phyloP scores from a whole-genome alignment of 768 basidiomycete species.

The Chalciporus pseudorubinellus region DNA sequence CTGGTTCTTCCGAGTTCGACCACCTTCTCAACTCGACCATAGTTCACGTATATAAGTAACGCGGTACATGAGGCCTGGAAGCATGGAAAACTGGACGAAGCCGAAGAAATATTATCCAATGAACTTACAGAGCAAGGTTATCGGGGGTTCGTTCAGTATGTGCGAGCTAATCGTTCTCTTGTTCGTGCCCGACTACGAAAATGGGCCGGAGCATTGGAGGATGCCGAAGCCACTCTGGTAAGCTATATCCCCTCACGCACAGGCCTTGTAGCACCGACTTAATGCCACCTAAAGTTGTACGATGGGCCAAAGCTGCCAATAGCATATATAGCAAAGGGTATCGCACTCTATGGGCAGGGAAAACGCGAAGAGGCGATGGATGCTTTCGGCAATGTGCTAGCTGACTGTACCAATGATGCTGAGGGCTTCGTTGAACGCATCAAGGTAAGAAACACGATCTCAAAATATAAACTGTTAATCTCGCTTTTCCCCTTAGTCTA shows the following conservation, averaged over 20 bases:
- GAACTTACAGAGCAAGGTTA: slow-evolving; percentile 7
- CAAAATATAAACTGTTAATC: not conserved
- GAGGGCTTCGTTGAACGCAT: slow-evolving; percentile 2
- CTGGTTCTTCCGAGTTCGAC: not conserved
- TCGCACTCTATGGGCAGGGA: not conserved
- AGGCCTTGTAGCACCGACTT: not conserved
- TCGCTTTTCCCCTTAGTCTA: not conserved
- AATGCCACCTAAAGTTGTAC: not conserved
- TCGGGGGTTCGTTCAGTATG: not conserved
- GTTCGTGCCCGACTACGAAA: slow-evolving; percentile 8
- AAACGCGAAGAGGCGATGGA: not conserved
- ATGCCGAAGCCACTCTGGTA: slow-evolving; percentile 2
- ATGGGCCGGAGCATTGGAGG: slow-evolving; percentile 5
- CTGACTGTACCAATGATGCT: not conserved
- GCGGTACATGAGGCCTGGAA: slow-evolving; percentile 6
- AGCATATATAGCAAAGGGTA: slow-evolving; percentile 2
- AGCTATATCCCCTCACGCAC: not conserved
- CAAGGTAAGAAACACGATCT: slow-evolving; percentile 3
- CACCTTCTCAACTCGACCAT: not conserved
- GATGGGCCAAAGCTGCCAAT: not conserved
- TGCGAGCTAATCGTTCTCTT: slow-evolving; percentile 15
- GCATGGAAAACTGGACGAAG: not conserved
- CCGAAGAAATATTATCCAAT: slow-evolving; percentile 7
- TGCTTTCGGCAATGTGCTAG: not conserved
- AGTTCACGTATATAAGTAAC: slow-evolving; percentile 15